Percentiles rank a stretch among this genome's conserved stretches.
Evolutionary conservation across 2,329 filamentous ascomycete genomes (phyloP).

Genomic region (Lachnellula cervina): DNA sequence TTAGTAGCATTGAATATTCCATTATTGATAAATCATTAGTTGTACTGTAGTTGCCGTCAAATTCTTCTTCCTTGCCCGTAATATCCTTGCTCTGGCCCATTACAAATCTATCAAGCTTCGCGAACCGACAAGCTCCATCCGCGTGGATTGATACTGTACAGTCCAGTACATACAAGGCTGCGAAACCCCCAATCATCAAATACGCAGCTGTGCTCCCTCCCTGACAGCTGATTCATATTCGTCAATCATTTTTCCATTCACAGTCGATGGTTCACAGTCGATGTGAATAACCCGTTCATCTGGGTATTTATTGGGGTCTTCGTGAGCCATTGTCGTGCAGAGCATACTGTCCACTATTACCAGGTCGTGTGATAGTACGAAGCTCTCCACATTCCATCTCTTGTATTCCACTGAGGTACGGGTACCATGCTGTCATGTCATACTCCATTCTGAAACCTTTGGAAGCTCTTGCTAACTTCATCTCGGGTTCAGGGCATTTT

Average conservation of each 20-base stretch:
- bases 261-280: not conserved
- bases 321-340: constrained; percentile 9
- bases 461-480: constrained; percentile 12
- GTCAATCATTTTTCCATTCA: not conserved
- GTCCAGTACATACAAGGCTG: constrained; percentile 4
- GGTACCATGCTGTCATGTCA: constrained; percentile 3
- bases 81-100: not conserved
- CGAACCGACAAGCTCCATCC: not conserved
- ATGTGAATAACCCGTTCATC: not conserved
- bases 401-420: constrained; percentile 13
- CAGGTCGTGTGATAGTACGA: constrained; percentile 13
- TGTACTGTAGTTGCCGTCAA: not conserved
- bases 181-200: not conserved
- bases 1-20: too few species aligned
- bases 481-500: constrained; percentile 7
- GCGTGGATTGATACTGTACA: not conserved
- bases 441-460: not conserved
- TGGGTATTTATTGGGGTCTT: not conserved
- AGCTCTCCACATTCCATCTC: constrained; percentile 5
- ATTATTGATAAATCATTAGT: not conserved
- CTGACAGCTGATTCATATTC: not conserved
- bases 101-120: not conserved
- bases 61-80: not conserved
- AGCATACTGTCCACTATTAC: not conserved
- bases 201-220: constrained; percentile 4